Conservation (phyloP, 1,139 yeast genomes). For the Candida sojae region DNA sequence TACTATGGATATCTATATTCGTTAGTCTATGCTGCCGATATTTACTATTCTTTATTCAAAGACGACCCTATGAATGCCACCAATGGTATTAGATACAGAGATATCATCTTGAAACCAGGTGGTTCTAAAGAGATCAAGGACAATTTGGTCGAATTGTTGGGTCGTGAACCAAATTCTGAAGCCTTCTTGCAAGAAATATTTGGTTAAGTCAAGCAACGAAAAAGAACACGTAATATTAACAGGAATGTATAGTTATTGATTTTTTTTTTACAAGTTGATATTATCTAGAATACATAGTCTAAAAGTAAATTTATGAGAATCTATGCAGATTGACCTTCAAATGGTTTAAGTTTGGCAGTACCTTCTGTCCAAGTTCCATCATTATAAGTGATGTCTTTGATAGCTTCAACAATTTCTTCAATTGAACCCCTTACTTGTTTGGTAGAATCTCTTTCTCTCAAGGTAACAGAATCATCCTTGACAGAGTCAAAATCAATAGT, state of each 20-base stretch:
- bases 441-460: constrained; percentile 98
- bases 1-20: constrained; percentile 89
- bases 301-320: not conserved
- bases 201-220: constrained; percentile 13
- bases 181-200: constrained; percentile 68
- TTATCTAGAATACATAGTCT: constrained; percentile 3
- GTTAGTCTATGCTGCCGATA: constrained; percentile 82
- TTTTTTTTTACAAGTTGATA: constrained; percentile 1
- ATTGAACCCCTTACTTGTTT: constrained; percentile 94
- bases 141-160: constrained; percentile 64
- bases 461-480: constrained; percentile 86
- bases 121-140: constrained; percentile 72
- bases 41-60: constrained; percentile 72
- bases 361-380: constrained; percentile 85
- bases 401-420: constrained; percentile 75
- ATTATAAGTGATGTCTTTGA: constrained; percentile 72
- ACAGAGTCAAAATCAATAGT: constrained; percentile 96
- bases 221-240: not conserved
- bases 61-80: constrained; percentile 63
- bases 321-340: constrained; percentile 49
- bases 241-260: not conserved
- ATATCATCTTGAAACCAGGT: constrained; percentile 68
- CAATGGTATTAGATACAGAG: constrained; percentile 69
- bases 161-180: constrained; percentile 70
- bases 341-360: constrained; percentile 65